Conservation (phyloP, 176 grass and related monocot species). For the Puya raimondii region DNA sequence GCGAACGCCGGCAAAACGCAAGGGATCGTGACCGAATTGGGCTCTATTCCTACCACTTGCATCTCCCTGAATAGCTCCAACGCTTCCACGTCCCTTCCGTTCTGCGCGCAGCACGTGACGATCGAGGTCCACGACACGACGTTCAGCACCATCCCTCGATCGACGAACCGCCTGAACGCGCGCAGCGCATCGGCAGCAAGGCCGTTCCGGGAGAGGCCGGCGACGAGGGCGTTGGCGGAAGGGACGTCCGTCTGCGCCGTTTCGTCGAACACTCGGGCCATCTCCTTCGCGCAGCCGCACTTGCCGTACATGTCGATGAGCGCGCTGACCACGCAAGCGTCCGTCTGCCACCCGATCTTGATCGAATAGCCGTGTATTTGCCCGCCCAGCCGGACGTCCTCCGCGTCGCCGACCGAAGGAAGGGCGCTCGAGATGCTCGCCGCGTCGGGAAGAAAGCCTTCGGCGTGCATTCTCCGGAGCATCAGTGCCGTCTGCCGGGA, state of each 20-base stretch:
- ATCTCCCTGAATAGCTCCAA: conserved; percentile 62
- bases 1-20: conserved; percentile 66
- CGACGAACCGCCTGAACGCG: conserved; percentile 35
- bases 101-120: conserved; percentile 55
- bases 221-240: conserved; percentile 47
- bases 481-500: conserved; percentile 19
- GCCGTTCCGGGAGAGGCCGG: conserved; percentile 49
- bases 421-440: conserved; percentile 36
- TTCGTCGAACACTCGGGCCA: conserved; percentile 37
- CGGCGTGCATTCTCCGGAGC: conserved; percentile 36
- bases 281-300: conserved; percentile 28
- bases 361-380: conserved; percentile 42
- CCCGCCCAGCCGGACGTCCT: conserved; percentile 15
- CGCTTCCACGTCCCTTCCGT: conserved; percentile 55
- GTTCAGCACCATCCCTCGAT: conserved; percentile 34
- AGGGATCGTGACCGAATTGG: conserved; percentile 60
- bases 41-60: conserved; percentile 46
- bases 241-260: conserved; percentile 31
- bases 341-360: conserved; percentile 29
- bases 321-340: conserved; percentile 31
- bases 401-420: conserved; percentile 32
- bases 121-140: conserved; percentile 76
- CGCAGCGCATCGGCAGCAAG: conserved; percentile 34
- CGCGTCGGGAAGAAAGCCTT: conserved; percentile 36
- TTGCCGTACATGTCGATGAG: conserved; percentile 61